These are phyloP conservation scores for Paradendryphiella salina DNA, from an alignment of 2,329 filamentous ascomycete species.

Conservation along the genomic window DNA sequence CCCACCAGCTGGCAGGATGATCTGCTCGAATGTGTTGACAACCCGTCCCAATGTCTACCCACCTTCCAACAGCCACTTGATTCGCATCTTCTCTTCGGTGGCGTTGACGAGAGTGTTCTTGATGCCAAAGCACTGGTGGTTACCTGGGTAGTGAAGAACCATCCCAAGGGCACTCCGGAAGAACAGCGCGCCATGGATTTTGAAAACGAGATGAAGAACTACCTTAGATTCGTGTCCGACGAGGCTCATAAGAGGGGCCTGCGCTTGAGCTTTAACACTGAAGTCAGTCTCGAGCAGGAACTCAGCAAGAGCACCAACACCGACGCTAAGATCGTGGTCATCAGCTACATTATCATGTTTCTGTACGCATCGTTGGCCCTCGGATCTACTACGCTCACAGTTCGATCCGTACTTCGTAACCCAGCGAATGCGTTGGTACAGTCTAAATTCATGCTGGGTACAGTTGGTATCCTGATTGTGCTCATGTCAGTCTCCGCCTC, in stretches of 20 bases:
- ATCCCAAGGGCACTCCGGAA: slow-evolving; percentile 70
- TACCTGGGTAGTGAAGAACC: slow-evolving; percentile 94
- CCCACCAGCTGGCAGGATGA: slow-evolving; percentile 71
- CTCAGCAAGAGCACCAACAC: slow-evolving; percentile 98
- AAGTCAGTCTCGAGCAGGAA: slow-evolving; percentile 92
- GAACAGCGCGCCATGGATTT: slow-evolving; percentile 82
- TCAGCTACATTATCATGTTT: slow-evolving; percentile 99
- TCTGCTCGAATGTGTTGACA: slow-evolving; percentile 72
- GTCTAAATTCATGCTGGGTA: slow-evolving; percentile 94
- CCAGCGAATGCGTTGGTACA: slow-evolving; percentile 85
- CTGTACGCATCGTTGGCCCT: slow-evolving; percentile 91
- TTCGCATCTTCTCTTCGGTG: slow-evolving; percentile 82
- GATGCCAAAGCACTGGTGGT: slow-evolving; percentile 80
- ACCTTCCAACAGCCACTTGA: slow-evolving; percentile 87
- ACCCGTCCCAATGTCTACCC: slow-evolving; percentile 80
- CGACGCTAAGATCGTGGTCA: slow-evolving; percentile 91
- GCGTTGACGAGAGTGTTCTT: slow-evolving; percentile 68
- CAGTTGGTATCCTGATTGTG: slow-evolving; percentile 92
- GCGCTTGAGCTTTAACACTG: slow-evolving; percentile 89
- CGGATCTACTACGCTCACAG: slow-evolving; percentile 80
- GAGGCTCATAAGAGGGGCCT: slow-evolving; percentile 80
- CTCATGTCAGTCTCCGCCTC: slow-evolving; percentile 96
- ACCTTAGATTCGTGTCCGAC: slow-evolving; percentile 74
- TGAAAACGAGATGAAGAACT: slow-evolving; percentile 76
- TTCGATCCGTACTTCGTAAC: slow-evolving; percentile 77